Evolutionary conservation across 2,329 filamentous ascomycete species (phyloP), one percentile per base, ranked within the genome.

Genomic region (Fusarium nygamai): DNA sequence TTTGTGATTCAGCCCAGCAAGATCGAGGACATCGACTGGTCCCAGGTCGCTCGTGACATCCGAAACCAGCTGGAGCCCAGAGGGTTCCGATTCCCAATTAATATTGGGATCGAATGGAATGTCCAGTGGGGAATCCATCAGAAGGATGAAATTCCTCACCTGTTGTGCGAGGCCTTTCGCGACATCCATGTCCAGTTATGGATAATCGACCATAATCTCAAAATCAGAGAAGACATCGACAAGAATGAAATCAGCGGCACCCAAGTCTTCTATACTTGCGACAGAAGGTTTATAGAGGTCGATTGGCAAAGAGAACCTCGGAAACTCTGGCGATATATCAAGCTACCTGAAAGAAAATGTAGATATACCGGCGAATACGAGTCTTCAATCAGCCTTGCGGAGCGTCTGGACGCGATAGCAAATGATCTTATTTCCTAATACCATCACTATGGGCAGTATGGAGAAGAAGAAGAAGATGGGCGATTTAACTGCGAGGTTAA

Each of bases 31-130:
- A 24, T 60, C 7, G 2, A 44, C 38, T 57, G 53, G 53, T 11
- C 8, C 3, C 16, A 20, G 8, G 6, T 57, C 2, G 10, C 27
- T 6, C 4, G 9, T 24, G 53, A 43, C 17, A 57, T 57, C 29
- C 8, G 29, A 24, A 11, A 29, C 2, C 36, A 56, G 6, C 5
- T 56, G 11, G 10, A 22, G 1, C 27, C 24, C 11, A 9, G 13
- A 6, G 27, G 5, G 1, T 39, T 10, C 20, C 4, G 10, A 0
- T 10, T 8, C 17, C 0, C 0, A 16, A n/a, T 34, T 6, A 5
- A 59, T 12, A 59, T 59, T 48, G 57, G 19, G 14, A 36, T 59
- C 5, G 57, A 50, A 38, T 48, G 8, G 31, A 16, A 48, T 2
- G 24, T 17, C 2, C 3, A 38, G n/a, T 60, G 57, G 43, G 57